These are phyloP conservation scores for Entelexis paramagnoliae DNA, from an alignment of 1,139 yeast species.

Conservation along the genomic window DNA sequence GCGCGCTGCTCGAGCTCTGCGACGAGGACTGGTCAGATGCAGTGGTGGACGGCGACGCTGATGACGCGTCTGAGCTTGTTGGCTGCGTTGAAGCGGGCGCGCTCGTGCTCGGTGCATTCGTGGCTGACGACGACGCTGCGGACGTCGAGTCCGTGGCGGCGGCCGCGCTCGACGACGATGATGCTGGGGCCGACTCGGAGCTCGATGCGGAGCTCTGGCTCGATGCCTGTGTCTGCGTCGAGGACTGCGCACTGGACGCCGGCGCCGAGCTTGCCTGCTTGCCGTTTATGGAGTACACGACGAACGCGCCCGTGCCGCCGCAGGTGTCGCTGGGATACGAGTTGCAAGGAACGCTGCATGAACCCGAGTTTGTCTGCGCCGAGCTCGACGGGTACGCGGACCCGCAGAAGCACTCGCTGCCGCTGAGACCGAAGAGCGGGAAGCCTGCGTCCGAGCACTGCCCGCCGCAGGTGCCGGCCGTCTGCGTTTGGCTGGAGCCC, in stretches of 20 bases:
- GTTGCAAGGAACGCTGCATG: slow-evolving; percentile 41
- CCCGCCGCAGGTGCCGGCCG: slow-evolving; percentile 20
- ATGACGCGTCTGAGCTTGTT: slow-evolving; percentile 14
- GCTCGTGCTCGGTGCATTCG: not conserved
- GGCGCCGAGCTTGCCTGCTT: slow-evolving; percentile 21
- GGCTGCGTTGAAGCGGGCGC: slow-evolving; percentile 17
- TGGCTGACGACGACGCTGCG: not conserved
- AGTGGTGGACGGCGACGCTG: slow-evolving; percentile 6
- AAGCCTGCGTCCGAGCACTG: slow-evolving; percentile 27
- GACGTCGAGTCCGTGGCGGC: slow-evolving; percentile 9
- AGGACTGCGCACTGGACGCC: slow-evolving; percentile 13
- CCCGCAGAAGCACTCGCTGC: slow-evolving; percentile 60
- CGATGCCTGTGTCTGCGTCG: not conserved
- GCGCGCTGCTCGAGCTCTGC: slow-evolving; percentile 1
- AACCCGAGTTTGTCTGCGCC: slow-evolving; percentile 24
- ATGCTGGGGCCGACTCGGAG: not conserved
- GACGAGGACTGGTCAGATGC: slow-evolving; percentile 8
- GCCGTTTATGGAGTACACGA: slow-evolving; percentile 34
- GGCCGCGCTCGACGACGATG: slow-evolving; percentile 6
- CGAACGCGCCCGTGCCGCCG: slow-evolving; percentile 45
- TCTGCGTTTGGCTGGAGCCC: slow-evolving; percentile 16
- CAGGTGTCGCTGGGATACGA: slow-evolving; percentile 47
- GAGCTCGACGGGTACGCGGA: slow-evolving; percentile 39
- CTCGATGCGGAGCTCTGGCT: slow-evolving; percentile 13
- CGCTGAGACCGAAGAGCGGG: slow-evolving; percentile 53